Conservation (phyloP, 768 basidiomycete species). For the Coprinopsis sp. region DNA sequence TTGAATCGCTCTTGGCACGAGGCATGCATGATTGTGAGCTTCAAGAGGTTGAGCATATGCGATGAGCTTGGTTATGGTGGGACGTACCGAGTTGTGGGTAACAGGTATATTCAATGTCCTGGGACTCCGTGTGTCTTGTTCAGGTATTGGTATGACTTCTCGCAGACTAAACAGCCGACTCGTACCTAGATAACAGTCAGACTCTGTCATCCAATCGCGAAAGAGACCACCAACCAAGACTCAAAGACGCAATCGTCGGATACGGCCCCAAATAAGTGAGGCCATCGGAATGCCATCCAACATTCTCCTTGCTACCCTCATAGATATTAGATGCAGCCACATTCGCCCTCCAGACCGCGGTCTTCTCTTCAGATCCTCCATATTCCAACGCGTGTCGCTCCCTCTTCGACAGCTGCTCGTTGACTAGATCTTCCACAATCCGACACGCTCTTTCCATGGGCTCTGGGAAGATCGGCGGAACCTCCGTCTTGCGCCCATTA, state of each 20-base stretch:
- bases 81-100: conserved; percentile 69
- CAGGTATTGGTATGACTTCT: conserved; percentile 67
- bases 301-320: conserved; percentile 74
- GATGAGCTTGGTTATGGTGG: background rate
- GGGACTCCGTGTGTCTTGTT: conserved; percentile 51
- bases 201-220: background rate
- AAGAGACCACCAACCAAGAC: conserved; percentile 51
- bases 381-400: conserved; percentile 65
- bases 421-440: conserved; percentile 66
- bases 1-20: conserved; percentile 81
- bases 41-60: background rate
- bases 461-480: conserved; percentile 53
- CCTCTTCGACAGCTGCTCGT: conserved; percentile 61
- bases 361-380: conserved; percentile 25
- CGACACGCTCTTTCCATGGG: conserved; percentile 78
- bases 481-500: conserved; percentile 61
- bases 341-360: conserved; percentile 64
- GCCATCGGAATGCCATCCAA: conserved; percentile 80
- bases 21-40: conserved; percentile 88
- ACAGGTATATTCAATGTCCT: conserved; percentile 76
- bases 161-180: conserved; percentile 67
- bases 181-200: conserved; percentile 43
- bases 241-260: conserved; percentile 81
- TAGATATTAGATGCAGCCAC: conserved; percentile 86
- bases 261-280: conserved; percentile 79